Percentiles rank a stretch among this genome's conserved stretches.
These are phyloP conservation scores for Tetrapisispora arboricola DNA, from an alignment of 805 yeast genomes.

Conservation along the genomic window DNA sequence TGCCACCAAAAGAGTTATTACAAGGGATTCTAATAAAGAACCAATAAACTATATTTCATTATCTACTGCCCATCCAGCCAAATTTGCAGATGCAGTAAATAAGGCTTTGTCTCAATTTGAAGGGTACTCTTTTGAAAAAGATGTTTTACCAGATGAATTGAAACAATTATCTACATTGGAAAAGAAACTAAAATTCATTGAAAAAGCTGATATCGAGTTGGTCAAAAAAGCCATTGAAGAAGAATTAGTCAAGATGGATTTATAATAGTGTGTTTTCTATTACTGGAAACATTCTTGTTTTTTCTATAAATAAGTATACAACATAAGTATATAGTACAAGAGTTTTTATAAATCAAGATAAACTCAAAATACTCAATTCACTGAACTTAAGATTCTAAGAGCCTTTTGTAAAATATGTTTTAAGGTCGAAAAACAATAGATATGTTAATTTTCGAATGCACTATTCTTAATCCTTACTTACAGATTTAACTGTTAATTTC, in stretches of 20 bases:
- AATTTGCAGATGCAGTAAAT: slow-evolving; percentile 93
- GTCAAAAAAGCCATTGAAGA: slow-evolving; percentile 69
- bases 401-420: too few relatives aligned
- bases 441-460: too few relatives aligned
- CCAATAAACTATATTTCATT: slow-evolving; percentile 54
- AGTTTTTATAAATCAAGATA: too few relatives aligned
- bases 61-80: slow-evolving; percentile 98
- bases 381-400: too few relatives aligned
- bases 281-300: too few relatives aligned
- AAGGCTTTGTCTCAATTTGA: slow-evolving; percentile 54
- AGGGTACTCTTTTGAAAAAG: slow-evolving; percentile 76
- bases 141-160: slow-evolving; percentile 84
- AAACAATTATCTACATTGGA: slow-evolving; percentile 58
- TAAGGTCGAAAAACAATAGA: too few relatives aligned
- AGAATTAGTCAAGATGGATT: slow-evolving; percentile 47
- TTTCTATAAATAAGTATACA: too few relatives aligned
- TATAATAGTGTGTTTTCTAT: slow-evolving; percentile 9
- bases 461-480: too few relatives aligned
- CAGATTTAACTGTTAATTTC: too few relatives aligned
- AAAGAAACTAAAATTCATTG: slow-evolving; percentile 63
- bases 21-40: slow-evolving; percentile 32
- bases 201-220: slow-evolving; percentile 59
- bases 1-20: slow-evolving; percentile 56
- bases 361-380: too few relatives aligned
- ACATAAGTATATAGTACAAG: too few relatives aligned